Percentiles rank a stretch among this genome's conserved stretches.
These are phyloP conservation scores for Herpetomonas tarakana DNA, from an alignment of 208 protist genomes.

Conservation along the genomic window DNA sequence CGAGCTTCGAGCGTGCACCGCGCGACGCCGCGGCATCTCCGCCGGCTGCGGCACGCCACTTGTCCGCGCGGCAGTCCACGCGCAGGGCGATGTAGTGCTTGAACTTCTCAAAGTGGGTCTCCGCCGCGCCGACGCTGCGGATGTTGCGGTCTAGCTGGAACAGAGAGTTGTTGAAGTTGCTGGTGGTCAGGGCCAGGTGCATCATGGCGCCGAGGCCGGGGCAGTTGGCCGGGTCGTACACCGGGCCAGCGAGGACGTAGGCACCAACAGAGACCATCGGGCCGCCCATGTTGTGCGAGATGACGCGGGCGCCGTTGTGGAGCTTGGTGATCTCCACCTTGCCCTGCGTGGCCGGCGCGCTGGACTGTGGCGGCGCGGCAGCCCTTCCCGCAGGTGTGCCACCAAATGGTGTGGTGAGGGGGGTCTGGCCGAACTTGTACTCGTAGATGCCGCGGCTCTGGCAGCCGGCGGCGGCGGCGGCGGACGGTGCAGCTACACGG, in stretches of 20 bases:
- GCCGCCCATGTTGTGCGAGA: slow-evolving; percentile 70
- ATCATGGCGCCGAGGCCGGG: slow-evolving; percentile 72
- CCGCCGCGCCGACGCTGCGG: slow-evolving; percentile 62
- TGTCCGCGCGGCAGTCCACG: slow-evolving; percentile 66
- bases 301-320: slow-evolving; percentile 79
- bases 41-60: slow-evolving; percentile 35
- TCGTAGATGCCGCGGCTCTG: slow-evolving; percentile 60
- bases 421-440: slow-evolving; percentile 77
- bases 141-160: slow-evolving; percentile 86
- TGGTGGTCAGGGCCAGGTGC: slow-evolving; percentile 75
- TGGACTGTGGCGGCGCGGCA: background rate
- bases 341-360: background rate
- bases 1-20: slow-evolving; percentile 15
- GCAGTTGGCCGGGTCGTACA: slow-evolving; percentile 67
- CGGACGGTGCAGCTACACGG: slow-evolving; percentile 23
- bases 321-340: slow-evolving; percentile 68
- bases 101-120: slow-evolving; percentile 74
- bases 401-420: slow-evolving; percentile 43
- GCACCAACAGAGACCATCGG: slow-evolving; percentile 74
- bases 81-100: slow-evolving; percentile 84
- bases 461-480: slow-evolving; percentile 13
- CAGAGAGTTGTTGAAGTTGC: slow-evolving; percentile 81
- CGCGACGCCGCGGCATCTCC: background rate
- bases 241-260: slow-evolving; percentile 80
- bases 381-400: background rate